phyloP scores from a whole-genome alignment of 2,329 filamentous ascomycete species.

The Epichloe gansuensis region DNA sequence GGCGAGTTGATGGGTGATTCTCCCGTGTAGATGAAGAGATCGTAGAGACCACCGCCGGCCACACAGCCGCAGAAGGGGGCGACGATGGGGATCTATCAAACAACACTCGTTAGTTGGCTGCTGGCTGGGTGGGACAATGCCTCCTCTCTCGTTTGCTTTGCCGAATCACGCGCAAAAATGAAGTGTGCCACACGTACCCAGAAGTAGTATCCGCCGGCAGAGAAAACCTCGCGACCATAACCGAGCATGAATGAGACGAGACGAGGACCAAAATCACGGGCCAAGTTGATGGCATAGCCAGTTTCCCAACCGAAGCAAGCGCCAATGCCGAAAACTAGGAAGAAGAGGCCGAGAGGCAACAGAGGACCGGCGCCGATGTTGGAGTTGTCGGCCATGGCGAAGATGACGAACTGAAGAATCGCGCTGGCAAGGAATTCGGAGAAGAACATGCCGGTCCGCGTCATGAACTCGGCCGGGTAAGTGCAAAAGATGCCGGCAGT shows the following conservation, averaged over 20 bases:
- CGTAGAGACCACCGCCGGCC: conserved; percentile 56
- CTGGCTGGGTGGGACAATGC: background rate
- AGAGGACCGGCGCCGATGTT: conserved; percentile 44
- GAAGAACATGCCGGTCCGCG: conserved; percentile 55
- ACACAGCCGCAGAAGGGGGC: conserved; percentile 53
- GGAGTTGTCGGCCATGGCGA: conserved; percentile 49
- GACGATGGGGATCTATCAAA: conserved; percentile 56
- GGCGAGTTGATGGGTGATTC: conserved; percentile 59
- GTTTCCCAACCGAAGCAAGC: conserved; percentile 67
- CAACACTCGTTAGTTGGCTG: conserved; percentile 3
- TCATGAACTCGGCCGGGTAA: conserved; percentile 56
- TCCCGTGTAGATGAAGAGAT: conserved; percentile 57
- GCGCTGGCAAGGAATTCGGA: conserved; percentile 58
- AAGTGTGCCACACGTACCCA: conserved; percentile 37
- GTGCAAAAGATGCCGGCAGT: conserved; percentile 64
- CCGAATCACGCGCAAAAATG: background rate
- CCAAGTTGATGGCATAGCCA: conserved; percentile 63
- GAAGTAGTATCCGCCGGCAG: conserved; percentile 57
- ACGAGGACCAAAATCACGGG: conserved; percentile 59
- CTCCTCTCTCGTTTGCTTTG: background rate
- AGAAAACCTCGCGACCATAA: conserved; percentile 56
- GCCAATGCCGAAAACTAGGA: conserved; percentile 62
- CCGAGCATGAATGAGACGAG: conserved; percentile 55
- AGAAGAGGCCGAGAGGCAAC: conserved; percentile 53
- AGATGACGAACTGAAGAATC: conserved; percentile 60